phyloP scores from a whole-genome alignment of 768 basidiomycete species.

The Collybia sp. region DNA sequence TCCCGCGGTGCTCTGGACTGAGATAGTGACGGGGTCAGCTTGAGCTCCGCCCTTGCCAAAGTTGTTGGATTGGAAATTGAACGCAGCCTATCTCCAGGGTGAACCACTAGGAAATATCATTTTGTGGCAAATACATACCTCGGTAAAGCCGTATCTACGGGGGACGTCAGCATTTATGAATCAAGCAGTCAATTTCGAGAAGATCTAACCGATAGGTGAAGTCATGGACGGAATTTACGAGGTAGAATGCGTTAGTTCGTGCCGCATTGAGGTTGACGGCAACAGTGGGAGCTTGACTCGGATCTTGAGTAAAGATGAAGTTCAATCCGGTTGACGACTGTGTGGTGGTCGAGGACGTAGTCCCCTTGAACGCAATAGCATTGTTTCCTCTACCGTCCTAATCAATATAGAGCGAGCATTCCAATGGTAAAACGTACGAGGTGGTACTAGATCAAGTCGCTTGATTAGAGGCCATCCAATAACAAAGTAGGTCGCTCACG shows the following conservation, averaged over 20 bases:
- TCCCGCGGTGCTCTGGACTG: conserved; percentile 43
- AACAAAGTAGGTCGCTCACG: conserved; percentile 6
- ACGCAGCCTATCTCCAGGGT: conserved; percentile 12
- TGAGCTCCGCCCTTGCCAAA: conserved; percentile 44
- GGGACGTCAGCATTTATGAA: not conserved
- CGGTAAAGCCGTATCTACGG: conserved; percentile 49
- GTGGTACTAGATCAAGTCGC: conserved; percentile 2
- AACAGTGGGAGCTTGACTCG: conserved; percentile 28
- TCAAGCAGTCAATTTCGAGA: not conserved
- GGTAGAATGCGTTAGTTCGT: conserved; percentile 50
- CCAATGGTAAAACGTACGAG: conserved; percentile 4
- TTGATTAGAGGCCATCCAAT: not conserved
- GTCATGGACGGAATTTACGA: conserved; percentile 58
- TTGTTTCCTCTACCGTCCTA: conserved; percentile 21
- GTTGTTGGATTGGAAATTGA: conserved; percentile 51
- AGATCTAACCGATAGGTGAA: conserved; percentile 30
- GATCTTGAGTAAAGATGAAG: conserved; percentile 33
- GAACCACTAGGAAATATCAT: not conserved
- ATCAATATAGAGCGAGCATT: not conserved
- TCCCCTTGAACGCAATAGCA: conserved; percentile 23
- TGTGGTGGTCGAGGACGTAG: conserved; percentile 20
- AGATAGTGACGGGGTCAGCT: conserved; percentile 47
- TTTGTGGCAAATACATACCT: conserved; percentile 14
- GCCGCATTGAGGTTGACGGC: conserved; percentile 45
- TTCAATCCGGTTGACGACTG: conserved; percentile 30